A percentile compares a stretch with the other conserved stretches of the same genome.
phyloP scores from a whole-genome alignment of 2,329 filamentous ascomycete species.

The Colletotrichum magnum region DNA sequence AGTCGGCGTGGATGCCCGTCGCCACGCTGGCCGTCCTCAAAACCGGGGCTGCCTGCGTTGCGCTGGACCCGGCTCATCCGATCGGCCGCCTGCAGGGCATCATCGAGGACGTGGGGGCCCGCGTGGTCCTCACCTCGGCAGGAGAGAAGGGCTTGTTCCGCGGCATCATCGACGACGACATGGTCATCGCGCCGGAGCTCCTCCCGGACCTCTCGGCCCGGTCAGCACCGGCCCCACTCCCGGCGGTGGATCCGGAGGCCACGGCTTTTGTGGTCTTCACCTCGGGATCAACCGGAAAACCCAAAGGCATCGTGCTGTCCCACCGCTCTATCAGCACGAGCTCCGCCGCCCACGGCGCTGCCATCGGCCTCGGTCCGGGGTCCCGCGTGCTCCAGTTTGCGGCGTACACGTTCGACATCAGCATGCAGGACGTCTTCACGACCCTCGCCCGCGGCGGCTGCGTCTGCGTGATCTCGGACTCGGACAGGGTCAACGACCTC shows the following conservation, averaged over 20 bases:
- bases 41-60: slow-evolving; percentile 24
- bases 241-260: not conserved
- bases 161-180: no score
- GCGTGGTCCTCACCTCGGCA: no score
- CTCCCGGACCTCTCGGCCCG: no score
- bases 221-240: not conserved
- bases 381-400: not conserved
- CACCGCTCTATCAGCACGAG: slow-evolving; percentile 22
- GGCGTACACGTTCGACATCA: not conserved
- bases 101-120: no score
- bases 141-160: not conserved
- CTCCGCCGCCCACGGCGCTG: not conserved
- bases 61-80: slow-evolving; percentile 29
- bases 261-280: slow-evolving; percentile 27
- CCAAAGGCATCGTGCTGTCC: slow-evolving; percentile 32
- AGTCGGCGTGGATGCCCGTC: slow-evolving; percentile 26
- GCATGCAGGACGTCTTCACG: not conserved
- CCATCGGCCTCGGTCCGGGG: no score
- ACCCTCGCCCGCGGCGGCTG: not conserved
- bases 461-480: not conserved
- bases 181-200: no score
- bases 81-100: not conserved
- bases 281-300: slow-evolving; percentile 34
- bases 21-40: slow-evolving; percentile 26
- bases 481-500: not conserved